Evolutionary conservation across 164 flowering plant genomes (phyloP), one percentile per base, ranked within the genome.

Genomic region (Magnolia kwangsiensis): DNA sequence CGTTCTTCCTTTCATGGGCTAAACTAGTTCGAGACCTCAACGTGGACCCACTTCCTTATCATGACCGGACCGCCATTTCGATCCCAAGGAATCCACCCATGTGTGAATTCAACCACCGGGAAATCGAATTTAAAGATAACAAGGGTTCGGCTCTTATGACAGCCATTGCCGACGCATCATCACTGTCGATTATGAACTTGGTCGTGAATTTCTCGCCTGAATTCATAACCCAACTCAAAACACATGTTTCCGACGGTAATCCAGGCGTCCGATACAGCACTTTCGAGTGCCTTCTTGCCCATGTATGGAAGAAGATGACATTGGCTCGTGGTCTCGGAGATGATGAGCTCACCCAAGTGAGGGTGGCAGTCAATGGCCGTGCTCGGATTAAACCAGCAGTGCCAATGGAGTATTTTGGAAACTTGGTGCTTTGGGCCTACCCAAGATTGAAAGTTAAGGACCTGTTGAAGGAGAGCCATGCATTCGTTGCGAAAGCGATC

Each of bases 271-370:
- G 58, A 6, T 83, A 73, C 71, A 83, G 74, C 76, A 80, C 85
- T 0, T 80, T 83, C 31, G 78, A 83, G 76, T 73, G 81, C 78
- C 64, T 83, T 24, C 51, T 78, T 18, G 85, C 78, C 4, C 85
- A 83, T 75, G 18, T 82, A 13, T 84, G 86, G 86, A 74, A 81
- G 67, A 78, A 74, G 75, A 71, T 82, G 18, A 78, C 84, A 0
- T 61, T 67, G 61, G 81, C 80, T 4, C 80, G 83, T 2, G 73
- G 77, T 10, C 76, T 74, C 4, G 10, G 72, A 0, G 78, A 29
- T 0, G 19, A 50, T 10, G 78, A 84, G 74, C 71, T 78, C 7
- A 84, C 81, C 11, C 76, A 68, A 18, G 21, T 82, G 20, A 73
- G 79, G 51, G 75, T 82, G 50, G 73, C 83, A 0, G 83, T 84